Evolutionary conservation across 805 yeast genomes (phyloP), one percentile per base, ranked within the genome.

Genomic region (Phaffomyces opuntiae): DNA sequence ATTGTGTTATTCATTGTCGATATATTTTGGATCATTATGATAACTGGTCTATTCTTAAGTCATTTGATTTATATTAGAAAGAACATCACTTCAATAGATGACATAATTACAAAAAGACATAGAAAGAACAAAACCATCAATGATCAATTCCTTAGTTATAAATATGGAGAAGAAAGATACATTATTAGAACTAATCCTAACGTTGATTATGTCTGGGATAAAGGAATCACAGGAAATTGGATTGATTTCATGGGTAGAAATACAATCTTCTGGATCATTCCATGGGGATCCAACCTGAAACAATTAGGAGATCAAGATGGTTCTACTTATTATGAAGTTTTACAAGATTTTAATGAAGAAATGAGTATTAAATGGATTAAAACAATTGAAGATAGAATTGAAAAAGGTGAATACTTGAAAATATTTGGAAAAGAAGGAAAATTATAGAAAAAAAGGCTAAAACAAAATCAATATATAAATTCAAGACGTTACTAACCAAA

Each of bases 11-110:
- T 74, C 36, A 63, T 78, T 0, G 48, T 75, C 2, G 52, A 71
- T 14, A 74, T 72, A 1, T 55, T 74, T 26, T 72, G 77, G 70
- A 43, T 75, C 16, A 6, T 75, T 1, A 68, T 82, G 63, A 53
- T 77, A 2, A 50, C 63, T 0, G 68, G 73, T 0, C 62, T 83
- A 42, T 52, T 71, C 3, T 52, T 58, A 0, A 65, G 71, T 33
- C 80, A 80, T 49, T 21, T 72, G 3, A 53, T 62, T 39, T 78
- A 77, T 54, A 65, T 83, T 21, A 40, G 51, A 2, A 48, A 49
- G 8, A 82, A 84, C 52, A 63, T 70, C 47, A 76, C 87, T 0
- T 73, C 88, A 0, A 56, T 87, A 12, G 91, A 84, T 50, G 80
- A 76, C 33, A 57, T 81, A 36, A 63, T 70, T 14, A 50, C 65